Conservation (phyloP, 257 asterid species). For the Petunia axillaris region DNA sequence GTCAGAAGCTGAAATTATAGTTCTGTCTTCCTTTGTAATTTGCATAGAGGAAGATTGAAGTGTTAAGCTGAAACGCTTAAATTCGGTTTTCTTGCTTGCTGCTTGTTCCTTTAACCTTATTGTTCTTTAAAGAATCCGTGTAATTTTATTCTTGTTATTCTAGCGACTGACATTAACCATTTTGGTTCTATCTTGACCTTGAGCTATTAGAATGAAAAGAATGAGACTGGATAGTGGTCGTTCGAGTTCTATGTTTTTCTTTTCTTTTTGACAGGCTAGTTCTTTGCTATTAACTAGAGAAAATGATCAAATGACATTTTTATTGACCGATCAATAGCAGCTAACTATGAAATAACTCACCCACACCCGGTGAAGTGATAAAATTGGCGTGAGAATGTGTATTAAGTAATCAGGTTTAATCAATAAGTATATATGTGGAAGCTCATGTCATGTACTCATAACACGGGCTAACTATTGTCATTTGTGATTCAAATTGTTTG, state of each 20-base stretch:
- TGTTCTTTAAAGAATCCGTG: neutral
- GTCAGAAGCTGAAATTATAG: neutral
- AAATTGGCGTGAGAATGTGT: neutral
- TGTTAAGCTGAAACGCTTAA: neutral
- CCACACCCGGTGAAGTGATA: neutral
- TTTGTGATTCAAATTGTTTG: neutral
- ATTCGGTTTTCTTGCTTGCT: neutral
- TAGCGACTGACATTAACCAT: neutral
- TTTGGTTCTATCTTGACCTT: neutral
- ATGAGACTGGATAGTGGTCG: too few species aligned
- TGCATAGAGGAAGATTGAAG: neutral
- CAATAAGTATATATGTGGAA: neutral
- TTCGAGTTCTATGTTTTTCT: too few species aligned
- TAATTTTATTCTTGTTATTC: too few species aligned
- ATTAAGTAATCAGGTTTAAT: neutral
- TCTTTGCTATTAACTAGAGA: too few species aligned
- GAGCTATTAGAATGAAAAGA: too few species aligned
- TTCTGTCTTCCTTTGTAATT: neutral
- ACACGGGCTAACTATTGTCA: neutral
- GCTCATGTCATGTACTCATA: neutral
- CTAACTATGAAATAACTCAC: neutral
- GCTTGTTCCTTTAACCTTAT: neutral
- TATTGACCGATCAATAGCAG: neutral
- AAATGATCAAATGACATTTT: too few species aligned
- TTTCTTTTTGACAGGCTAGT: neutral